Base-by-base conservation (phyloP, 116 monocot species). In the Posidonia oceanica region DNA sequence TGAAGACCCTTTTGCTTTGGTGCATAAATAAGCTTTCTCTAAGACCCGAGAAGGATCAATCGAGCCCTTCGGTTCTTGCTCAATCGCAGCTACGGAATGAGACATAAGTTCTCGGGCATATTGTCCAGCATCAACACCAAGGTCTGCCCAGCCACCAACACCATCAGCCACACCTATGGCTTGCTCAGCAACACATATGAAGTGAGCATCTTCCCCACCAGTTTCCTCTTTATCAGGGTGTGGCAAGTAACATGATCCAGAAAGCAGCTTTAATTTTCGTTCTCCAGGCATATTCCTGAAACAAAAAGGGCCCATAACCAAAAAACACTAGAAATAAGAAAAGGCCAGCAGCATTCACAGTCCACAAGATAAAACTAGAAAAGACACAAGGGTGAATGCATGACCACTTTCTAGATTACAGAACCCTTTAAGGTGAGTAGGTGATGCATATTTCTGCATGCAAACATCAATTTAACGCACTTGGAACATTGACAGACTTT, bases 151-250 rank as follows among this genome's bases (percentile, higher is more conserved):
- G 14, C 98, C 98, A 77, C 98, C 98, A 68, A 99, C 98, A 74
- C 98, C 98, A 79, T 93, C 98, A 22, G 98, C 98, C 18, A 99
- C 90, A 48, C 93, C 98, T 65, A 99, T 89, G 4, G 87, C 85
- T 64, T 85, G 93, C 70, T 93, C 87, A 71, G 87, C 81, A 15
- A 61, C 69, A 66, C 89, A 94, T 68, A 98, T 98, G 75, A 98
- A 98, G 80, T 87, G 88, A 55, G 89, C 93, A 90, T 98, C 98
- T 64, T 98, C 98, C 22, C 98, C 98, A 59, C 98, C 93, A 61
- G 93, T 93, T 74, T 78, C 84, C 66, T 84, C 97, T 76, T 98
- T 98, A 22, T 75, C 90, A 39, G 93, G 98, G 64, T 98, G 98
- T 60, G 98, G 98, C 39, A 98, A 75, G 67, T 90, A 98, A 76